phyloP scores from a whole-genome alignment of 129 eudicot genomes.

The sunflower (Helianthus annuus) region HanXRQr2.0-SUNRISE NC_035433.2:116906121-116906620 shows the following conservation, averaged over 20 bases:
- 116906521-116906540: too few relatives aligned
- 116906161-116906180: constrained; percentile 91
- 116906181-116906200: constrained; percentile 95
- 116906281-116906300: background rate
- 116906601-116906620: too few relatives aligned
- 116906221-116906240: background rate
- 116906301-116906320: background rate
- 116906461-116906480: too few relatives aligned
- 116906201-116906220: constrained; percentile 46
- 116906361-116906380: background rate
- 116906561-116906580: too few relatives aligned
- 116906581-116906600: too few relatives aligned
- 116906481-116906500: too few relatives aligned
- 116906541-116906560: too few relatives aligned
- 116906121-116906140: constrained; percentile 68
- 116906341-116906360: background rate
- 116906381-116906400: background rate
- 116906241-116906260: background rate
- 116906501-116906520: too few relatives aligned
- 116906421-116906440: too few relatives aligned
- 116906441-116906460: too few relatives aligned
- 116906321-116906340: background rate
- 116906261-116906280: background rate
- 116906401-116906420: too few relatives aligned
- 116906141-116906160: constrained; percentile 94